Base-by-base conservation (phyloP, 139 green algal species). In the Parachlorella kessleri region DNA sequence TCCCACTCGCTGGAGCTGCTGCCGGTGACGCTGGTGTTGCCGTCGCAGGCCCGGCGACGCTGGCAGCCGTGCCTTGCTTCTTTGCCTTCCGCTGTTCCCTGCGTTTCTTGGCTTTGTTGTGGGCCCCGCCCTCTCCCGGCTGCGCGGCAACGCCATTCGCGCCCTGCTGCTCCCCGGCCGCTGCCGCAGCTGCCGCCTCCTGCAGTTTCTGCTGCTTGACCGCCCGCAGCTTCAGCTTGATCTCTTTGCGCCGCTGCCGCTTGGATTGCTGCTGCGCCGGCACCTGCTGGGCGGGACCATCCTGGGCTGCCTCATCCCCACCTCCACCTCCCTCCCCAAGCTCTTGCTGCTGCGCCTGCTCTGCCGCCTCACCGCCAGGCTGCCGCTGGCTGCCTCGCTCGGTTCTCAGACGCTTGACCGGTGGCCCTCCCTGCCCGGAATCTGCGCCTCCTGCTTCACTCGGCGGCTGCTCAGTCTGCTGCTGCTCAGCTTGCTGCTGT, bases 191-290 rank as follows among this genome's bases (percentile, higher is more conserved):
- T 6, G 7, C 73, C 4, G 33, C 73, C 8, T 39, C 64, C 40
- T 81, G 38, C 65, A 59, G 39, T 40, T 72, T 18, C 66, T 78
- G 55, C 76, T 79, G 35, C 71, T 76, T 64, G 33, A 55, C 38
- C 69, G 86, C 59, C 70, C 77, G 77, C 37, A 82, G 80, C 75
- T 77, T 84, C 26, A 37, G 53, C 59, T 54, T 67, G 6, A 65
- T 32, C 69, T 82, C 64, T 65, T 72, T 70, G 28, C 80, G 30
- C 76, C 77, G 55, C 78, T 88, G 70, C 10, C 77, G 37, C 68
- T 90, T 88, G 24, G 70, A 81, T 74, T 86, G 70, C 0, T 10
- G 33, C 70, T 23, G 48, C 18, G 72, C 55, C 35, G 65, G 23
- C 72, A n/a, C n/a, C n/a, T n/a, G n/a, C n/a, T n/a, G n/a, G n/a